These are phyloP conservation scores for Zalaria sp. DNA, from an alignment of 2,329 filamentous ascomycete species.

Conservation along the genomic window DNA sequence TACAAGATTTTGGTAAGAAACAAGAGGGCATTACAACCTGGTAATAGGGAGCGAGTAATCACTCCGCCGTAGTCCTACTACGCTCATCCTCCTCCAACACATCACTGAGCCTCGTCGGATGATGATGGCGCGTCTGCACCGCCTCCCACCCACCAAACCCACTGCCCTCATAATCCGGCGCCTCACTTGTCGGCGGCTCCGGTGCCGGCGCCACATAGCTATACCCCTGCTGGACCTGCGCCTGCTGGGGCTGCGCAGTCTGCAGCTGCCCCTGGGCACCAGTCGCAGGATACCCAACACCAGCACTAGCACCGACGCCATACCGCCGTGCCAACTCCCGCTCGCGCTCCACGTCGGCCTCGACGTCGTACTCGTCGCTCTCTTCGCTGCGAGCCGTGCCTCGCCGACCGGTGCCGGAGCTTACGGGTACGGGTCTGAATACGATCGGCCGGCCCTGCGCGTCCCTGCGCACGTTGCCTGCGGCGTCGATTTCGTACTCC, in stretches of 20 bases:
- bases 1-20: too few relatives aligned
- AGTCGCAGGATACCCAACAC: conserved; percentile 11
- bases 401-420: neutral
- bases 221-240: conserved; percentile 1
- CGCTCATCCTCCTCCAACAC: conserved; percentile 73
- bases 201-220: conserved; percentile 4
- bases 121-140: conserved; percentile 62
- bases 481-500: conserved; percentile 53
- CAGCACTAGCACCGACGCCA: conserved; percentile 17
- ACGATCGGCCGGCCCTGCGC: conserved; percentile 46
- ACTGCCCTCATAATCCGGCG: conserved; percentile 31
- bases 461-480: conserved; percentile 48
- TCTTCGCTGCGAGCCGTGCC: conserved; percentile 19
- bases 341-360: conserved; percentile 35
- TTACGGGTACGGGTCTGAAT: conserved; percentile 19
- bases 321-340: conserved; percentile 33
- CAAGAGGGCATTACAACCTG: too few relatives aligned
- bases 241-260: conserved; percentile 9
- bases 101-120: conserved; percentile 78
- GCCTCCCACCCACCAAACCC: conserved; percentile 55
- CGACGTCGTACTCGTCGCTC: conserved; percentile 41
- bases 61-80: conserved; percentile 16
- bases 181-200: conserved; percentile 9
- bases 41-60: neutral
- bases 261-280: conserved; percentile 18